Percentiles rank a stretch among this genome's conserved stretches.
These are phyloP conservation scores for Kodamaea fungicola DNA, from an alignment of 1,139 yeast species.

Conservation along the genomic window DNA sequence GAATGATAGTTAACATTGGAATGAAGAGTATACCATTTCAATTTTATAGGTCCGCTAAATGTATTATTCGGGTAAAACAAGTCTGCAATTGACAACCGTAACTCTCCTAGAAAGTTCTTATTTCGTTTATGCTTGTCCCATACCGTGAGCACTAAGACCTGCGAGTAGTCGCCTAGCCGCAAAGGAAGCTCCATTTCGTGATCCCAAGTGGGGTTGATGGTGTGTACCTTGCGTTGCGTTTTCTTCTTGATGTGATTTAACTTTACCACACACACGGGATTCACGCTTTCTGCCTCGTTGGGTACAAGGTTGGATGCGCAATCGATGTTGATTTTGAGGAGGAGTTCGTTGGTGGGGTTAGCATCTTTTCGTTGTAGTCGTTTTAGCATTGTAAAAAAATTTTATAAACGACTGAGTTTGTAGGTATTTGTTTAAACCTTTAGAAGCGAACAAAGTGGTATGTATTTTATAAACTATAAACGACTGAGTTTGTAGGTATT, in stretches of 20 bases:
- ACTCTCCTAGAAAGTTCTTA: slow-evolving; percentile 55
- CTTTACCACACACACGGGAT: slow-evolving; percentile 36
- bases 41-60: slow-evolving; percentile 24
- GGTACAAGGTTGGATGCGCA: slow-evolving; percentile 39
- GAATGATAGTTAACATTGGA: slow-evolving; percentile 45
- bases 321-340: slow-evolving; percentile 31
- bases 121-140: slow-evolving; percentile 48
- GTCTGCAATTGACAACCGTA: slow-evolving; percentile 43
- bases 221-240: slow-evolving; percentile 33
- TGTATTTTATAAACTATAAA: too few species aligned
- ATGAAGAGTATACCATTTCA: slow-evolving; percentile 50
- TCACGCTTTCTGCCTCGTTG: slow-evolving; percentile 18
- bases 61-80: slow-evolving; percentile 27
- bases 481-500: too few species aligned
- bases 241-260: slow-evolving; percentile 29
- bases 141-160: slow-evolving; percentile 33
- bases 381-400: background rate
- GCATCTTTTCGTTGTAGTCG: background rate
- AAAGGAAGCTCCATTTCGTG: slow-evolving; percentile 33
- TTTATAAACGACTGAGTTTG: background rate
- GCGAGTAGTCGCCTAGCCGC: slow-evolving; percentile 24
- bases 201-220: slow-evolving; percentile 47
- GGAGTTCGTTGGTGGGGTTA: slow-evolving; percentile 12
- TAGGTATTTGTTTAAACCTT: too few species aligned
- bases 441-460: too few species aligned